Evolutionary conservation across 2,329 filamentous ascomycete genomes (phyloP), one percentile per base, ranked within the genome.

Genomic region (Ophiobolus disseminans): DNA sequence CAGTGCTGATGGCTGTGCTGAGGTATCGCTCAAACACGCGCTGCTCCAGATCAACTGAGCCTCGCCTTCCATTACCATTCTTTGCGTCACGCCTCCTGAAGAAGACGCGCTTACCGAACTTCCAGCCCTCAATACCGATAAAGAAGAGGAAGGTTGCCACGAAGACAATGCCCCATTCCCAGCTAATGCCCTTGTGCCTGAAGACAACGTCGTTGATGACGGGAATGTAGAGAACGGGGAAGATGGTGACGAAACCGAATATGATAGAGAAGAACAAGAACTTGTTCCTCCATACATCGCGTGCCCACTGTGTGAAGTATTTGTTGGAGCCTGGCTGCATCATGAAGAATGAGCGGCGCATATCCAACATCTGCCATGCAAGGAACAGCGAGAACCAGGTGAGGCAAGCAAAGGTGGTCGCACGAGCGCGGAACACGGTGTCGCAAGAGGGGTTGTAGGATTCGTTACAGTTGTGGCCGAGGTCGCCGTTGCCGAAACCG

Each of bases 371-470:
- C 68, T 91, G 87, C 88, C 88, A 91, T 1, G 88, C 88, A 7
- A 89, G 78, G 76, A 91, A 88, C 14, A 91, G 80, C 0, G 87
- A 86, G 62, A 87, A 87, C 87, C 87, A 91, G 0, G 87, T 90
- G 37, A 91, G 80, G 57, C 83, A 87, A 34, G 86, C 86, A 65
- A 91, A 91, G 1, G 85, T 87, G 0, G 88, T 89, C 1, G 86
- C 86, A 30, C 88, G 84, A 2, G 87, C 88, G 32, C 69, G 69
- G 62, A 71, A 72, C 2, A 72, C 68, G 13, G 64, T 59, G 6
- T 65, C 57, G 53, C 68, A 71, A 26, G 41, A 45, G 2, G 46
- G 23, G 50, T 60, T 64, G 48, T 62, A 71, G 9, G 49, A 50
- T 22, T 63, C 54, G 55, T 73, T 73, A 46, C 70, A 72, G 46